A percentile compares a stretch with the other conserved stretches of the same genome.
Evolutionary conservation across 169 alveolate species (phyloP).

Genomic region (Condylostoma magnum): DNA sequence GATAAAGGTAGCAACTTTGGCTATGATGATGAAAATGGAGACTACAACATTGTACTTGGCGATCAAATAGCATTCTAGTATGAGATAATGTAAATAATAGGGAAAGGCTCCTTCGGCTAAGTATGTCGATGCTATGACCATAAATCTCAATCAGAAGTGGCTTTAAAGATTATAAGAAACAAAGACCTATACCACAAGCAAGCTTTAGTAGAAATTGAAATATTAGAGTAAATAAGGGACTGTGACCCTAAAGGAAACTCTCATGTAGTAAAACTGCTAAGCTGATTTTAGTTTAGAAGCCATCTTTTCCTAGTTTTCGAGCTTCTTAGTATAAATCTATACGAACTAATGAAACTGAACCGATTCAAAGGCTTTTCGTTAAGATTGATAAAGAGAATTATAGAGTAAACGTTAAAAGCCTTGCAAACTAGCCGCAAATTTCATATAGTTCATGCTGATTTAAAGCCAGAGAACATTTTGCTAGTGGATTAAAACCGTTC

Average conservation of each 20-base stretch:
- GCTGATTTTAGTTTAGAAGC: slow-evolving; percentile 70
- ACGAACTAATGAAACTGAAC: slow-evolving; percentile 53
- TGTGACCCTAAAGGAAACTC: slow-evolving; percentile 58
- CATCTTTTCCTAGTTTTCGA: slow-evolving; percentile 82
- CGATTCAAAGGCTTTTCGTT: slow-evolving; percentile 56
- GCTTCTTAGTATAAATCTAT: slow-evolving; percentile 62
- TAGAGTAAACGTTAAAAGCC: slow-evolving; percentile 57
- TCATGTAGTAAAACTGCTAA: slow-evolving; percentile 65
- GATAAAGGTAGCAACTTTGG: slow-evolving; percentile 35
- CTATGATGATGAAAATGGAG: slow-evolving; percentile 79
- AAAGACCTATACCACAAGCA: slow-evolving; percentile 63
- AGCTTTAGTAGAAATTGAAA: slow-evolving; percentile 73
- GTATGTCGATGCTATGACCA: slow-evolving; percentile 79
- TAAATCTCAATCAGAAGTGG: slow-evolving; percentile 61
- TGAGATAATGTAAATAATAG: slow-evolving; percentile 64
- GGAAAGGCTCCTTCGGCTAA: slow-evolving; percentile 86
- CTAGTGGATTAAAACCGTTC: slow-evolving; percentile 48
- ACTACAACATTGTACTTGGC: slow-evolving; percentile 50
- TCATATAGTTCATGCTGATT: slow-evolving; percentile 76
- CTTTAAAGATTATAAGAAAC: slow-evolving; percentile 76
- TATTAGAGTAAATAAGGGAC: slow-evolving; percentile 54
- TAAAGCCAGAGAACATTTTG: slow-evolving; percentile 81
- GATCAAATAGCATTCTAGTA: slow-evolving; percentile 75
- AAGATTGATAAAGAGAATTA: slow-evolving; percentile 52
- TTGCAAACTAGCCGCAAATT: slow-evolving; percentile 47